Evolutionary conservation across 495 filamentous ascomycete species (phyloP).

Genomic region (Bryoglossum gracile): DNA sequence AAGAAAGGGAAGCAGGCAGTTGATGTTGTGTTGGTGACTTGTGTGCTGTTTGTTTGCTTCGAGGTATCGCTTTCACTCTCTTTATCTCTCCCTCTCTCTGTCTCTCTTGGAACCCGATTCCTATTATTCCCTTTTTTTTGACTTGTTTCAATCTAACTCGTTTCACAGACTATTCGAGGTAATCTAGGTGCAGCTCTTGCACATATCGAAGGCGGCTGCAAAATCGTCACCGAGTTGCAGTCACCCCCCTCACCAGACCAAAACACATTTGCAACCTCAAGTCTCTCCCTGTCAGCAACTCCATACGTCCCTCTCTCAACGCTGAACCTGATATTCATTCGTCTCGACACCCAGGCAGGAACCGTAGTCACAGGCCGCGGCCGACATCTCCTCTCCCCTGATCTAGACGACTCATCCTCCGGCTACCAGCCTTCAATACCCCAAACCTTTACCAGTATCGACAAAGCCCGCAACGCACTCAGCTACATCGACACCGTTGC

Average conservation of each 20-base stretch:
- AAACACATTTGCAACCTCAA: not conserved
- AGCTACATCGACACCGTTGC: not conserved
- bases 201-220: constrained; percentile 10
- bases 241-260: not conserved
- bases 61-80: not conserved
- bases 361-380: not conserved
- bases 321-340: constrained; percentile 3
- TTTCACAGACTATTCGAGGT: constrained; percentile 6
- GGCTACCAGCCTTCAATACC: not conserved
- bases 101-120: too few relatives aligned
- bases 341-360: constrained; percentile 4
- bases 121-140: not conserved
- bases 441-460: not conserved
- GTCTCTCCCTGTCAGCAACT: not conserved
- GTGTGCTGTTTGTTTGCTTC: constrained; percentile 8
- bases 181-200: constrained; percentile 8
- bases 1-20: not conserved
- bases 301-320: constrained; percentile 7
- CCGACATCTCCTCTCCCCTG: not conserved
- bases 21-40: constrained; percentile 1
- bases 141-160: not conserved
- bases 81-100: too few relatives aligned
- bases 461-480: constrained; percentile 1
- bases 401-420: not conserved
- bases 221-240: constrained; percentile 11